A percentile compares a stretch with the other conserved stretches of the same genome.
Evolutionary conservation across 2,329 filamentous ascomycete genomes (phyloP).

Genomic region (Beauveria medogensis): DNA sequence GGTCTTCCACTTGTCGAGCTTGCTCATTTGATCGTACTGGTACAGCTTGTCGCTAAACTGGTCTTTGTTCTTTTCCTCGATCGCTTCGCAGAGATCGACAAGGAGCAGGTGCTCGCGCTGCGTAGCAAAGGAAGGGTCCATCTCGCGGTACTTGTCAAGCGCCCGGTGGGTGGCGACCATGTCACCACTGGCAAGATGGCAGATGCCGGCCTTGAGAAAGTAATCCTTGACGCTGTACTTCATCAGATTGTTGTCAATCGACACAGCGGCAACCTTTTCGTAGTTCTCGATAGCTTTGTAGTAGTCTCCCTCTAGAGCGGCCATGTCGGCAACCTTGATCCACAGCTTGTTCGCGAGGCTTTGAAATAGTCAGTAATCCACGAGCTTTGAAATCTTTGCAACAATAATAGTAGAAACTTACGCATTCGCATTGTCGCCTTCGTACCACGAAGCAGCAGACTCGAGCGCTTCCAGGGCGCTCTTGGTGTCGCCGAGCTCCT

Average conservation of each 20-base stretch:
- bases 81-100: constrained; percentile 63
- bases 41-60: constrained; percentile 78
- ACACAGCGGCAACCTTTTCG: constrained; percentile 71
- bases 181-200: constrained; percentile 68
- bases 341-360: constrained; percentile 88
- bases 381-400: too few species aligned
- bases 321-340: constrained; percentile 84
- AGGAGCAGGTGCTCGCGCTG: constrained; percentile 79
- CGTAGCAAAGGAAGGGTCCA: constrained; percentile 67
- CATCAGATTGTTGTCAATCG: constrained; percentile 86
- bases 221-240: constrained; percentile 94
- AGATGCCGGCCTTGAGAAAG: constrained; percentile 88
- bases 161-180: constrained; percentile 71
- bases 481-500: constrained; percentile 69
- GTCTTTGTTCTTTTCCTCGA: constrained; percentile 74
- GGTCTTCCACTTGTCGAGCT: constrained; percentile 96
- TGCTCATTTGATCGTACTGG: constrained; percentile 85
- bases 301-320: constrained; percentile 76
- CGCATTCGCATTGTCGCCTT: constrained; percentile 77
- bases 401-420: constrained; percentile 35
- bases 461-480: constrained; percentile 78
- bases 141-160: constrained; percentile 71
- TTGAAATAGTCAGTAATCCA: not conserved
- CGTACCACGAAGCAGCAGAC: constrained; percentile 80
- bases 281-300: constrained; percentile 73